These are phyloP conservation scores for Entoloma clypeatum DNA, from an alignment of 1,284 basidiomycete genomes.

Conservation along the genomic window DNA sequence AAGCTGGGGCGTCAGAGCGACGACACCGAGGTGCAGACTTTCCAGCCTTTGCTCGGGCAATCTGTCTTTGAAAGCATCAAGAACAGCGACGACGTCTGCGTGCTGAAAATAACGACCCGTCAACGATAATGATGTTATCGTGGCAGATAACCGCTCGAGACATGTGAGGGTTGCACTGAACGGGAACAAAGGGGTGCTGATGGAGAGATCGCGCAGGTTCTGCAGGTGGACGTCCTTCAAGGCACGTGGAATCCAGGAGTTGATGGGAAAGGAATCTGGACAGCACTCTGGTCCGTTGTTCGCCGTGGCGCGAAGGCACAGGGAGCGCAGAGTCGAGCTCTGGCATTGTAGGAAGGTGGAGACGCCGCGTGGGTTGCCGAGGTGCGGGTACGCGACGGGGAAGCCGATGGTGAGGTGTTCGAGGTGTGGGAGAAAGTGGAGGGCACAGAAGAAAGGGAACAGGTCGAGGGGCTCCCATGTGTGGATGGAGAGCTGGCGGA, in stretches of 20 bases:
- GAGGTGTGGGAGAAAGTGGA: constrained; percentile 28
- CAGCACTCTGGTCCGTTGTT: constrained; percentile 29
- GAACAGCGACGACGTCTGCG: constrained; percentile 29
- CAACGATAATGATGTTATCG: constrained; percentile 30
- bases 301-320: constrained; percentile 37
- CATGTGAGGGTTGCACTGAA: constrained; percentile 29
- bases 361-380: constrained; percentile 35
- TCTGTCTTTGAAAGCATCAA: constrained; percentile 18
- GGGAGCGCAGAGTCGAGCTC: constrained; percentile 28
- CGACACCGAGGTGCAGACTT: constrained; percentile 33
- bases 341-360: constrained; percentile 33
- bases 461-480: constrained; percentile 39
- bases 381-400: constrained; percentile 33
- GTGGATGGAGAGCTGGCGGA: constrained; percentile 36
- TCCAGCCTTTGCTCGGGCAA: constrained; percentile 19
- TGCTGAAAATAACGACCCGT: constrained; percentile 33
- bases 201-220: constrained; percentile 33
- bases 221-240: constrained; percentile 25
- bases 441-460: constrained; percentile 33
- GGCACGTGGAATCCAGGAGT: constrained; percentile 31
- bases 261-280: constrained; percentile 27
- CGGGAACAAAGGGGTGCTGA: constrained; percentile 35
- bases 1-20: constrained; percentile 36
- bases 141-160: constrained; percentile 27
- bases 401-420: constrained; percentile 33